Evolutionary conservation across 1,284 basidiomycete genomes (phyloP), one percentile per base, ranked within the genome.

Genomic region (Ustilago bromivora): DNA sequence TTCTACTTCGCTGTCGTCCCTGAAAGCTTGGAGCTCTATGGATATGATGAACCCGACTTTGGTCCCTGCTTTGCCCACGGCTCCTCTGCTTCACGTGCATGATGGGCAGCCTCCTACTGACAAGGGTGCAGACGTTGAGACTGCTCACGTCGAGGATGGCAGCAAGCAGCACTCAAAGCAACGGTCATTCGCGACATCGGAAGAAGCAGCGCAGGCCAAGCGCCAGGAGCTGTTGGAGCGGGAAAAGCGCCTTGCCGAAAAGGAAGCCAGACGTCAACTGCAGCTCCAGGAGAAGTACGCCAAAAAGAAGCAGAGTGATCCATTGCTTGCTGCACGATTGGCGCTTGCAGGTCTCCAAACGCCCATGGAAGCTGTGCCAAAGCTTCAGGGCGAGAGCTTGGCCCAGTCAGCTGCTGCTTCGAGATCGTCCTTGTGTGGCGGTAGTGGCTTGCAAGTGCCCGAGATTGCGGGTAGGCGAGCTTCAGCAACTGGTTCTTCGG

Each of bases 301-400:
- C 19, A 61, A 59, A 19, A 79, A 74, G 65, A 81, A 81, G 71
- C 71, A 76, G 61, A 72, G 56, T 34, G 79, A 81, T 57, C 79
- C 79, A 23, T 47, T 81, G 51, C 71, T 81, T 5, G 79, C 79
- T 9, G 65, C 76, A 2, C 65, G 79, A 11, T 57, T 81, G 41
- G 79, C 79, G 11, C 69, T 81, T 13, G 62, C 64, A 6, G 79
- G 79, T 6, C 46, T 81, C 7, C 65, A 74, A 43, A 23, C 43
- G n/a, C 56, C 71, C n/a, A 17, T 53, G 19, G 63, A 61, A 15
- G 34, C 61, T 4, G 31, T 61, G 38, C 67, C 72, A 4, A 56
- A 43, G 40, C 19, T 53, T 23, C 34, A 59, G 34, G 11, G 5
- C 3, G 41, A 51, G 36, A 23, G n/a, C 13, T 51, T 35, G 17